Evolutionary conservation across 768 basidiomycete genomes (phyloP).

Genomic region (Dioszegia hungarica): DNA sequence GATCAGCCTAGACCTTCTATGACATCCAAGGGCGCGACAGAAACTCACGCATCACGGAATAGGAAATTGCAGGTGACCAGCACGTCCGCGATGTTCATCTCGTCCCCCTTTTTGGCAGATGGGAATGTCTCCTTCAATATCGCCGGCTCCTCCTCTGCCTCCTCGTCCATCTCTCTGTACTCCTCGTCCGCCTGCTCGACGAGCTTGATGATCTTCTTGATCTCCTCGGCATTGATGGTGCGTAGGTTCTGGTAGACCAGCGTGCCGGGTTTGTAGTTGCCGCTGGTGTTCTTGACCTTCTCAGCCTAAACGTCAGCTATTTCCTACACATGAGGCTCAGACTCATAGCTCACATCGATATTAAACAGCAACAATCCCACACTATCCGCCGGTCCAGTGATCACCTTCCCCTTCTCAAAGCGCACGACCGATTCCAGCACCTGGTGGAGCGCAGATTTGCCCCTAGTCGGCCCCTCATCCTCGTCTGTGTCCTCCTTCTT

Average conservation of each 20-base stretch:
- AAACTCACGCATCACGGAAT: constrained; percentile 72
- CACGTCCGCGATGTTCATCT: constrained; percentile 77
- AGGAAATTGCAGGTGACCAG: constrained; percentile 88
- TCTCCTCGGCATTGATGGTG: constrained; percentile 71
- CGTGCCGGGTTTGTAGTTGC: constrained; percentile 43
- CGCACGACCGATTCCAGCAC: constrained; percentile 79
- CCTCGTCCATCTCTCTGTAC: constrained; percentile 54
- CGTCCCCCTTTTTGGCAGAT: constrained; percentile 56
- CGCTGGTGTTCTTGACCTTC: constrained; percentile 56
- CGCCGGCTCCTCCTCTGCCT: constrained; percentile 48
- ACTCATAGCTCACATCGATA: constrained; percentile 51
- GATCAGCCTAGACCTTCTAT: constrained; percentile 10
- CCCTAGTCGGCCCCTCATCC: constrained; percentile 54
- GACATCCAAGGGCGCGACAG: background rate
- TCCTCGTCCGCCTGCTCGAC: constrained; percentile 63
- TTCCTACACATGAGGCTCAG: background rate
- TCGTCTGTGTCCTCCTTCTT: constrained; percentile 52
- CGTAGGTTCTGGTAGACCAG: constrained; percentile 71
- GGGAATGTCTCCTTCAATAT: constrained; percentile 60
- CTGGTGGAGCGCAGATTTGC: constrained; percentile 67
- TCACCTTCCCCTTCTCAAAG: constrained; percentile 83
- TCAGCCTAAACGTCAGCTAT: constrained; percentile 48
- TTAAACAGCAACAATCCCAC: constrained; percentile 91
- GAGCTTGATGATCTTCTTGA: constrained; percentile 71
- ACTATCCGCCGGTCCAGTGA: constrained; percentile 79